Evolutionary conservation across 441 rosid species (phyloP).

Genomic region (Bruguiera hainesii): DNA sequence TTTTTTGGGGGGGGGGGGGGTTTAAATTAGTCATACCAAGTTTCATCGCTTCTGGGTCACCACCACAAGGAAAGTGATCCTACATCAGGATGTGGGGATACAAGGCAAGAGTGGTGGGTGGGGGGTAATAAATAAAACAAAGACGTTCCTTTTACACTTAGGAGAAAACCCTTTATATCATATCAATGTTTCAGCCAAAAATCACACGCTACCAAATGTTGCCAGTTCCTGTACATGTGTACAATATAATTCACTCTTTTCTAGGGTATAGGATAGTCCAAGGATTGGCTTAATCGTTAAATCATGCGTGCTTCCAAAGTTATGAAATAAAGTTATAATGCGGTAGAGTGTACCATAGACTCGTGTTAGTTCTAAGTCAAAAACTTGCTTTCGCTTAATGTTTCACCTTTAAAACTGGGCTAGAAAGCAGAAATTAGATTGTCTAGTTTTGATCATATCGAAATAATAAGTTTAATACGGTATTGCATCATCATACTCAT

Average conservation of each 20-base stretch:
- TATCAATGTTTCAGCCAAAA: not conserved
- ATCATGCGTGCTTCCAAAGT: too few species aligned
- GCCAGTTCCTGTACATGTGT: too few species aligned
- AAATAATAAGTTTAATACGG: not conserved
- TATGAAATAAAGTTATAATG: too few species aligned
- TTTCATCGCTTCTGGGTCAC: not conserved
- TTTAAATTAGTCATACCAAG: conserved; percentile 7
- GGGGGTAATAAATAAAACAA: conserved; percentile 19
- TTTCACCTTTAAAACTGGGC: too few species aligned
- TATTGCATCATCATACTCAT: not conserved
- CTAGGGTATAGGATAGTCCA: too few species aligned
- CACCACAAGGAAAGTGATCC: conserved; percentile 18
- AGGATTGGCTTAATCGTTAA: too few species aligned
- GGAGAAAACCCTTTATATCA: not conserved
- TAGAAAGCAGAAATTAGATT: too few species aligned
- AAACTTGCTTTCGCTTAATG: too few species aligned
- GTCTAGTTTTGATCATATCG: not conserved
- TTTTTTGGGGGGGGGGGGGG: too few species aligned
- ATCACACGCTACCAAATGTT: not conserved
- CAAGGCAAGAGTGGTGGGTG: conserved; percentile 15
- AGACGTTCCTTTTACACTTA: not conserved
- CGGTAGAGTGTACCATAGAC: too few species aligned
- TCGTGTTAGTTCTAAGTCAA: too few species aligned
- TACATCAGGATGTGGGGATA: not conserved
- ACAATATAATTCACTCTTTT: too few species aligned